These are phyloP conservation scores for Trypanosoma brucei DNA, from an alignment of 208 protist species.

Conservation along the genomic window DNA sequence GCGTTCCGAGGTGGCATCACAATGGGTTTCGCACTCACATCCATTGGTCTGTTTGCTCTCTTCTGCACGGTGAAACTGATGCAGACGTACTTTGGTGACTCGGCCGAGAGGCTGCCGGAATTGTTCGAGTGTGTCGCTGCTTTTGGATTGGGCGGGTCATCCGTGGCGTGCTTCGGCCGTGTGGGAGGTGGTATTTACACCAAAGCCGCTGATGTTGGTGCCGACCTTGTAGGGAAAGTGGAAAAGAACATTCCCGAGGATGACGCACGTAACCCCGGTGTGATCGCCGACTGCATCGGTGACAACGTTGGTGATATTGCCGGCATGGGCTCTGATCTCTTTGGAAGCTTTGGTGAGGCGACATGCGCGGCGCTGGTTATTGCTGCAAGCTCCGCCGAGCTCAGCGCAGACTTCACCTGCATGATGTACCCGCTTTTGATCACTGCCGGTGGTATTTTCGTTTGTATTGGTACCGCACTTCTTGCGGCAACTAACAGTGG, in stretches of 20 bases:
- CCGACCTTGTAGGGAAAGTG: slow-evolving; percentile 95
- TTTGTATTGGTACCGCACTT: slow-evolving; percentile 67
- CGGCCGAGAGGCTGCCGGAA: slow-evolving; percentile 32
- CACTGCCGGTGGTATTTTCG: slow-evolving; percentile 78
- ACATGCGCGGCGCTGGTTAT: slow-evolving; percentile 92
- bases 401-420: slow-evolving; percentile 55
- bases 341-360: slow-evolving; percentile 93
- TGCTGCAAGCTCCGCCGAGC: slow-evolving; percentile 54
- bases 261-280: slow-evolving; percentile 94
- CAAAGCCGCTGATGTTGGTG: slow-evolving; percentile 94
- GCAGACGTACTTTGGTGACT: slow-evolving; percentile 51
- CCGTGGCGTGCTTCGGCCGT: slow-evolving; percentile 94
- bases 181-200: slow-evolving; percentile 96
- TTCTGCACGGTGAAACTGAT: slow-evolving; percentile 70
- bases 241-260: slow-evolving; percentile 95
- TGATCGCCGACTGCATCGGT: slow-evolving; percentile 95
- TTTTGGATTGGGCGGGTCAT: slow-evolving; percentile 94
- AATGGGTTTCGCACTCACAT: slow-evolving; percentile 87
- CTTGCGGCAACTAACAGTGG: slow-evolving; percentile 53
- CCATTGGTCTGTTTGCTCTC: slow-evolving; percentile 73
- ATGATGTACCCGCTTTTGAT: slow-evolving; percentile 90
- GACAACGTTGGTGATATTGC: slow-evolving; percentile 96
- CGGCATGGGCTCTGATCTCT: slow-evolving; percentile 94
- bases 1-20: slow-evolving; percentile 86
- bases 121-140: slow-evolving; percentile 88